These are phyloP conservation scores for Triticum dicoccoides DNA, from an alignment of 176 grass and related monocot species.

Conservation along the genomic window DNA sequence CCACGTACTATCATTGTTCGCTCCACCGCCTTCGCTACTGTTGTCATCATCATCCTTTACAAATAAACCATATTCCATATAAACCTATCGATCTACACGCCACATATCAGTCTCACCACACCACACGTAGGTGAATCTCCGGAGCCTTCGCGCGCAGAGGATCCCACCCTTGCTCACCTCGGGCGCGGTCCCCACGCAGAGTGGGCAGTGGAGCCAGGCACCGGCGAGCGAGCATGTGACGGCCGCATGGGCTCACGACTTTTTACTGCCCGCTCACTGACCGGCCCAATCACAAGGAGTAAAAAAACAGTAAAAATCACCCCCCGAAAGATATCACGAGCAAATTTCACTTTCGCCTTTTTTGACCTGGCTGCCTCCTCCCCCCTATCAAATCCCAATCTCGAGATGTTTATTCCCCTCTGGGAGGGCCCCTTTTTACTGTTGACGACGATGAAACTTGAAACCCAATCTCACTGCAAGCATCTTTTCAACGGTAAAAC, in stretches of 20 bases:
- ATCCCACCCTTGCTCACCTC: not conserved
- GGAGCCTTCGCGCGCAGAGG: constrained; percentile 19
- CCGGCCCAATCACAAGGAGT: not conserved
- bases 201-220: constrained; percentile 31
- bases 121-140: no score
- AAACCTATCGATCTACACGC: not conserved
- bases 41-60: not conserved
- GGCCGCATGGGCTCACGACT: constrained; percentile 39
- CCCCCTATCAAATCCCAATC: constrained; percentile 34
- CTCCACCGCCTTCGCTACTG: not conserved
- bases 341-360: constrained; percentile 36
- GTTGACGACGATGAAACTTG: constrained; percentile 5
- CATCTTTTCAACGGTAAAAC: constrained; percentile 11
- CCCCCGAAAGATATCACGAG: constrained; percentile 32
- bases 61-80: not conserved
- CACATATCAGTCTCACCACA: not conserved
- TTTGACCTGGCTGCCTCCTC: constrained; percentile 22
- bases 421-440: constrained; percentile 16
- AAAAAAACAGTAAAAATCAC: not conserved
- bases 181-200: constrained; percentile 34
- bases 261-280: constrained; percentile 35
- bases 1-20: not conserved
- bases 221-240: constrained; percentile 32
- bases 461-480: not conserved
- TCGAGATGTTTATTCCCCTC: constrained; percentile 36